Base-by-base conservation (phyloP, 2,329 filamentous ascomycete genomes). In the Sclerotinia borealis region DNA sequence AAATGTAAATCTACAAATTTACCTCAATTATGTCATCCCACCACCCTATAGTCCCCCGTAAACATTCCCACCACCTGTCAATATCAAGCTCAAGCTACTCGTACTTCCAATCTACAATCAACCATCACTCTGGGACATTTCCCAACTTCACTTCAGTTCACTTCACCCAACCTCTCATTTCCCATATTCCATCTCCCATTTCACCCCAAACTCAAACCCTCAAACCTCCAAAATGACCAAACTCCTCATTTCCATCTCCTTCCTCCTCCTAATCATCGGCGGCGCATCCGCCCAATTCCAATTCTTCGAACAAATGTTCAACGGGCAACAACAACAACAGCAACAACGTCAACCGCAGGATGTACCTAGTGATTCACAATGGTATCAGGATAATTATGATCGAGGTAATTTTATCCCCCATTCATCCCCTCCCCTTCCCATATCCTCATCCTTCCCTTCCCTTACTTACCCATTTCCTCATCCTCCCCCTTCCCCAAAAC, bases 271-370 rank as follows among this genome's bases (percentile, higher is more conserved):
- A 64, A 78, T 84, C 66, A 77, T 85, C 37, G 71, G 79, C 37
- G 71, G 79, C 19, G 86, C 82, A 4, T 79, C 83, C 63, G 91
- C 91, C 13, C 93, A 98, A 78, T 98, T 98, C 76, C 89, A 91
- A 74, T 96, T 99, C 84, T 99, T 98, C 78, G 93, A 97, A 76
- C 92, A 98, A 72, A 96, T 98, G 91, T 98, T 99, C 76, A 83
- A 86, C 70, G 85, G 85, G 69, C 81, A 81, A 65, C 83, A 85
- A 68, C 68, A 70, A 51, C 79, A 82, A 48, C 81, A 83, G 49
- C 80, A 70, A 11, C 63, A 65, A 48, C 68, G 68, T 11, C 81
- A 87, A 69, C 85, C 85, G 31, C 88, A 91, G 72, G 95, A 97
- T 75, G 91, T 90, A 34, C 84, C 91, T 2, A 96, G 91, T 72